These are phyloP conservation scores for Cutaneotrichosporon daszewskae DNA, from an alignment of 1,284 basidiomycete species.

Conservation along the genomic window DNA sequence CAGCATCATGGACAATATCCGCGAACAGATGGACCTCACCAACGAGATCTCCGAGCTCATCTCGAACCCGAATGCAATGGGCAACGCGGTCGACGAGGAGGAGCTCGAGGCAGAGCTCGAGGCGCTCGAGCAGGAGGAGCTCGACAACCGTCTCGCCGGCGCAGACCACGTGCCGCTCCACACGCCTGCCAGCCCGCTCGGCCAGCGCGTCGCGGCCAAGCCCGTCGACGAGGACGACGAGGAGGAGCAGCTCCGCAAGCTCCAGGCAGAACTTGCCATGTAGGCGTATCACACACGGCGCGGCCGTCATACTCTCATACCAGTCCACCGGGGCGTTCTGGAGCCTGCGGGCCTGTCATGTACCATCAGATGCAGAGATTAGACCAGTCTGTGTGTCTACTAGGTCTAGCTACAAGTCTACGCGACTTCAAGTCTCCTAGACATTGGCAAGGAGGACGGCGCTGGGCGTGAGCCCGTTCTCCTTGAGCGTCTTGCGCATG, in stretches of 20 bases:
- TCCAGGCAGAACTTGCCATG: conserved; percentile 90
- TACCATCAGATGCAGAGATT: neutral
- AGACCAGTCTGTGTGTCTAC: no score
- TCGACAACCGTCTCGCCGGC: conserved; percentile 79
- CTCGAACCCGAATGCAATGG: conserved; percentile 67
- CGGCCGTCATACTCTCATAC: neutral
- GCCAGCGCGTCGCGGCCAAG: conserved; percentile 45
- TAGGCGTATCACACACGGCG: no score
- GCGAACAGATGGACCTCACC: conserved; percentile 89
- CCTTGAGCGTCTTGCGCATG: conserved; percentile 42
- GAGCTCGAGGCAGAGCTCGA: conserved; percentile 78
- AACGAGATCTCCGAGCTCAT: conserved; percentile 95
- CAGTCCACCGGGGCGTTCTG: neutral
- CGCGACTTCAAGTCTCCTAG: no score
- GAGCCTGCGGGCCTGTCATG: neutral
- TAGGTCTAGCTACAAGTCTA: no score
- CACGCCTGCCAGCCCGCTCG: conserved; percentile 55
- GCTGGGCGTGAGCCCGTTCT: conserved; percentile 47
- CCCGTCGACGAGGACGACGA: conserved; percentile 75
- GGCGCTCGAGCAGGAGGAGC: conserved; percentile 83
- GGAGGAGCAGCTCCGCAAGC: conserved; percentile 80
- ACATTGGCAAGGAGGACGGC: conserved; percentile 41
- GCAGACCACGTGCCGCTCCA: conserved; percentile 90
- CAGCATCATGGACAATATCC: conserved; percentile 79
- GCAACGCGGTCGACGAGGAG: conserved; percentile 71